Base-by-base conservation (phyloP, 176 grass and related monocot genomes). In the Musa acuminata region DNA sequence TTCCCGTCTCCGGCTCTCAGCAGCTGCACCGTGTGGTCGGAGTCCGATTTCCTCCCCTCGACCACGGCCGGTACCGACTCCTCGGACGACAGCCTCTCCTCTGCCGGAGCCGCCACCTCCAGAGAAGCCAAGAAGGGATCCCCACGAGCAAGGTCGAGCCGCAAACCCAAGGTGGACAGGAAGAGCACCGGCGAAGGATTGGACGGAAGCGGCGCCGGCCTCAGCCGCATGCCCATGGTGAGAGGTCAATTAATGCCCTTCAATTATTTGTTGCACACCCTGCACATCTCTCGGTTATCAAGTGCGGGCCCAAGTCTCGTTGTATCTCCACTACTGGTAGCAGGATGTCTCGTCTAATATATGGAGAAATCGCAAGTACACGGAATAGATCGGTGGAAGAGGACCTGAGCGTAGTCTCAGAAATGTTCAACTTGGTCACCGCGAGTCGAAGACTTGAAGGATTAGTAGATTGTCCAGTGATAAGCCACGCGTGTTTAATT, bases 1-100 rank as follows among this genome's bases (percentile, higher is more conserved):
- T 82, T 73, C 29, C 87, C 87, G 1, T 91, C 94, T 59, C 90
- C 87, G 21, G 82, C 85, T 0, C 83, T 91, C 12, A 98, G 90
- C 72, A 93, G 85, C 83, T 90, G 84, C 82, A 64, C 75, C 57
- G 89, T 84, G 69, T 62, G 82, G 76, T 75, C 83, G 16, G 83
- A 82, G 54, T 77, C 78, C 24, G 78, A 79, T 19, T 69, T 80
- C 78, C 58, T 57, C 16, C 71, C 69, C 8, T 75, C 63, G 51
- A 79, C 74, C 3, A 69, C 43, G 9, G 19, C 72, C 67, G 75
- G 22, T 13, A 80, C 80, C 13, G 86, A 65, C 20, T 78, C 51
- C 62, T 84, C 80, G n/a, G 83, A 87, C 74, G 64, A 52, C 80
- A 22, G 75, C 82, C 67, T 29, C 29, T 29, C 29, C 29, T 29